phyloP scores from a whole-genome alignment of 257 asterid species.

The Nicotiana paniculata region DNA sequence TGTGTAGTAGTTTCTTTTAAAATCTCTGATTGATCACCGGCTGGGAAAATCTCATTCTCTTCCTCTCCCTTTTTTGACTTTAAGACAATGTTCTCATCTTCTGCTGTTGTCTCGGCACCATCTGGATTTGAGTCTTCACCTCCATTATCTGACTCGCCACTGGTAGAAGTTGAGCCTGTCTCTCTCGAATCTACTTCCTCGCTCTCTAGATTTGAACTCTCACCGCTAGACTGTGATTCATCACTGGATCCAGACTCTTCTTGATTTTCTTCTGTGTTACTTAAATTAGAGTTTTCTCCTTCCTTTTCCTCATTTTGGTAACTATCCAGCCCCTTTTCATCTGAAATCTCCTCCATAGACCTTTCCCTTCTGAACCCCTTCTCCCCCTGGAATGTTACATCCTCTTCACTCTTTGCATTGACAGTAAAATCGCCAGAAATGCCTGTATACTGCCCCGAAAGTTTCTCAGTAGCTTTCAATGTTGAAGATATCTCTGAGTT shows the following conservation, averaged over 20 bases:
- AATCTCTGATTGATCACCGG: conserved; percentile 20
- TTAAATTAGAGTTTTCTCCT: conserved; percentile 7
- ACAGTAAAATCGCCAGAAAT: conserved; percentile 1
- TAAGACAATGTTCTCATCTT: not conserved
- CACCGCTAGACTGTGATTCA: not conserved
- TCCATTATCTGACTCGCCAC: conserved; percentile 1
- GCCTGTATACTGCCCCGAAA: not conserved
- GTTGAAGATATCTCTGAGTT: conserved; percentile 7
- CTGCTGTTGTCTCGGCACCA: conserved; percentile 4
- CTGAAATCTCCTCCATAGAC: not conserved
- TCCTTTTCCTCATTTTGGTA: conserved; percentile 1
- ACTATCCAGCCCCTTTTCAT: conserved; percentile 4
- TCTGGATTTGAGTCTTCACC: conserved; percentile 8
- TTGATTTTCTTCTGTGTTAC: not conserved
- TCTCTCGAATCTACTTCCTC: not conserved
- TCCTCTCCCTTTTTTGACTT: not conserved
- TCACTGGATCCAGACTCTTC: conserved; percentile 5
- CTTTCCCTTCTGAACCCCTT: not conserved
- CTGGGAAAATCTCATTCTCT: conserved; percentile 14
- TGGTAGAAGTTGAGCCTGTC: not conserved
- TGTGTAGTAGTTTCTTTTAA: conserved; percentile 18
- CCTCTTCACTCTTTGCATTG: not conserved
- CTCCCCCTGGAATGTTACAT: not conserved
- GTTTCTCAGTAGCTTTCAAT: not conserved
- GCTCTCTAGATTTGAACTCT: not conserved